A percentile compares a stretch with the other conserved stretches of the same genome.
These are phyloP conservation scores for Auriscalpium orientale DNA, from an alignment of 768 basidiomycete species.

Conservation along the genomic window DNA sequence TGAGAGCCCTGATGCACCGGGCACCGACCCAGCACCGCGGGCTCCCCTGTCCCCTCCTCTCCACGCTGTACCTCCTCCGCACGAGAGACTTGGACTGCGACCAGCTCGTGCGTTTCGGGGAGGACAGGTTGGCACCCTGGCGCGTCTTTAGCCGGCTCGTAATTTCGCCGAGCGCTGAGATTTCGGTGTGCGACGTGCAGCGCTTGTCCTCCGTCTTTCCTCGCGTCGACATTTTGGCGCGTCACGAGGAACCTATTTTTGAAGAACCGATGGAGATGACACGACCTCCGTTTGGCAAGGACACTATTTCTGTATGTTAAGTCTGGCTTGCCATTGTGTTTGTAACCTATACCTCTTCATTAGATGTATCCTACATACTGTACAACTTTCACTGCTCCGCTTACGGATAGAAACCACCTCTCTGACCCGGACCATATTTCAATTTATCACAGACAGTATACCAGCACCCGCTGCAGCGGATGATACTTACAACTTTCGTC, in stretches of 20 bases:
- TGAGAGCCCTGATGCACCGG: background rate
- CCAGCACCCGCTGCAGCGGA: no score
- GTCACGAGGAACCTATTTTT: background rate
- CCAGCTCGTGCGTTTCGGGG: conserved; percentile 2
- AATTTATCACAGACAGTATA: no score
- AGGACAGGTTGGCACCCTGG: background rate
- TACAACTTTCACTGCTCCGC: no score
- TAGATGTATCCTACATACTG: no score
- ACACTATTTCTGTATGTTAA: background rate
- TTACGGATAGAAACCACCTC: no score
- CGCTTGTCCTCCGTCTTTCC: background rate
- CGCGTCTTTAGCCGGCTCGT: background rate
- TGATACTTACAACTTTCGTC: no score
- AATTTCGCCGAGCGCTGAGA: conserved; percentile 3
- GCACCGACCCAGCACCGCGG: background rate
- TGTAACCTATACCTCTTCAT: no score
- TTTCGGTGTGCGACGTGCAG: background rate
- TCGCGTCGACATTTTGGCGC: background rate
- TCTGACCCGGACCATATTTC: no score
- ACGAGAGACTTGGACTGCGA: conserved; percentile 8
- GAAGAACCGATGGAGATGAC: conserved; percentile 14
- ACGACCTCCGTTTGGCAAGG: conserved; percentile 12
- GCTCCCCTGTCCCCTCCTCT: background rate
- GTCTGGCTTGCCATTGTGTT: no score
- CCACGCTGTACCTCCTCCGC: conserved; percentile 4